Evolutionary conservation across 164 flowering plant species (phyloP).

Genomic region (Stephania yunnanensis): DNA sequence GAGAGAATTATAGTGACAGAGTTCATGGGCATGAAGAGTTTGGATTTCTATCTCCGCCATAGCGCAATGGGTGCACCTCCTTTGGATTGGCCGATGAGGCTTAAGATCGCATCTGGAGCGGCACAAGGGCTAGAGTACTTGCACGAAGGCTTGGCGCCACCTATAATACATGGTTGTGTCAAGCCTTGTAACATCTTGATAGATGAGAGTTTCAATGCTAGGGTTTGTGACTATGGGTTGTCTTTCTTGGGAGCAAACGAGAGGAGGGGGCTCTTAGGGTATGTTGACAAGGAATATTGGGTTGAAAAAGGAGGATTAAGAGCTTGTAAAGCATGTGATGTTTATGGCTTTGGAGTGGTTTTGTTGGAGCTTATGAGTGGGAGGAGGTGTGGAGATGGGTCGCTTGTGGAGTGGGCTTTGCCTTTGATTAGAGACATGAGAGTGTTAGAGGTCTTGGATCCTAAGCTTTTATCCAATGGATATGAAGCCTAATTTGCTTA

Average conservation of each 20-base stretch:
- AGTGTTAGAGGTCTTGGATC: conserved; percentile 57
- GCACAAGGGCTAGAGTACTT: conserved; percentile 67
- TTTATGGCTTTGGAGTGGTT: conserved; percentile 76
- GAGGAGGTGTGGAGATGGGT: conserved; percentile 50
- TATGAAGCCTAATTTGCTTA: conserved; percentile 37
- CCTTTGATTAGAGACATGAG: conserved; percentile 63
- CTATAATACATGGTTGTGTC: conserved; percentile 59
- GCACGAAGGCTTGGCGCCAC: conserved; percentile 52
- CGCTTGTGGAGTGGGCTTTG: conserved; percentile 62
- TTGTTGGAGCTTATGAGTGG: conserved; percentile 79
- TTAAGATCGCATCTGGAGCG: conserved; percentile 52
- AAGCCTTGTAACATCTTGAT: conserved; percentile 62
- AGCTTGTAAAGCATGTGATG: conserved; percentile 62
- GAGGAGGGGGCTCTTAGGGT: conserved; percentile 51
- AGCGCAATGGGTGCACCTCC: conserved; percentile 30
- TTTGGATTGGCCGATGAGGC: conserved; percentile 47
- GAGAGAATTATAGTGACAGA: conserved; percentile 71
- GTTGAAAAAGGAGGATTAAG: conserved; percentile 32
- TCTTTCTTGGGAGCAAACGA: conserved; percentile 48
- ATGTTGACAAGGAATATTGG: conserved; percentile 68
- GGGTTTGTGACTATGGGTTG: conserved; percentile 64
- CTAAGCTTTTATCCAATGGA: conserved; percentile 42
- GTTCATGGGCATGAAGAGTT: conserved; percentile 43
- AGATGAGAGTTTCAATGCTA: conserved; percentile 47
- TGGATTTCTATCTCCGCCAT: conserved; percentile 56